Base-by-base conservation (phyloP, 1,284 basidiomycete species). In the Melampsora larici-populina region DNA sequence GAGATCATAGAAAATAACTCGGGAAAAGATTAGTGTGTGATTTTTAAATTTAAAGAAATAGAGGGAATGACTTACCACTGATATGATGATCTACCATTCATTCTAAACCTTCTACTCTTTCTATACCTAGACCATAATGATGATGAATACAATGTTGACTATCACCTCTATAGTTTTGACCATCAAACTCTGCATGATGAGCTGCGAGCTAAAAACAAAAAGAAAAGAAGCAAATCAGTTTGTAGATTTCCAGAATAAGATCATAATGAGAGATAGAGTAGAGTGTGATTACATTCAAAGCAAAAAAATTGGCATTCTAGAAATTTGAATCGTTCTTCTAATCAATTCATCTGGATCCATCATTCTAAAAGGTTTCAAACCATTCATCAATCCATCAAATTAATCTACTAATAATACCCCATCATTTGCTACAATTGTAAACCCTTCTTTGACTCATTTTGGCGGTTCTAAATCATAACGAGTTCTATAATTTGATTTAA, bases 21-120 rank as follows among this genome's bases (percentile, higher is more conserved):
- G 40, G n/a, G 3, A 49, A 62, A 36, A 33, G 24, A 36, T 29
- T 4, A 58, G 40, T 33, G 43, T 58, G 36, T 17, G 8, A n/a
- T n/a, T n/a, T n/a, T n/a, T n/a, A n/a, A n/a, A n/a, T 65, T n/a
- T n/a, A n/a, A n/a, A n/a, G n/a, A n/a, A n/a, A n/a, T n/a, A n/a
- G n/a, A n/a, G n/a, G n/a, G n/a, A n/a, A n/a, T n/a, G 24, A 40
- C 74, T 62, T 15, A 77, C 74, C 40, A 17, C 62, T 55, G 24
- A 77, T 77, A 49, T 77, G 65, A 31, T 55, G 66, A n/a, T 77
- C 67, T 67, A 77, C 48, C 74, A 77, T 77, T 66, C 67, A 77
- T 2, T 66, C 74, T 21, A 77, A 55, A 33, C 74, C 74, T 48
- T 77, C 74, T 21, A 77, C 74, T 17, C 74, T 51, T 58, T 77